Base-by-base conservation (phyloP, 2,329 filamentous ascomycete genomes). In the Stagonosporopsis tanaceti region DNA sequence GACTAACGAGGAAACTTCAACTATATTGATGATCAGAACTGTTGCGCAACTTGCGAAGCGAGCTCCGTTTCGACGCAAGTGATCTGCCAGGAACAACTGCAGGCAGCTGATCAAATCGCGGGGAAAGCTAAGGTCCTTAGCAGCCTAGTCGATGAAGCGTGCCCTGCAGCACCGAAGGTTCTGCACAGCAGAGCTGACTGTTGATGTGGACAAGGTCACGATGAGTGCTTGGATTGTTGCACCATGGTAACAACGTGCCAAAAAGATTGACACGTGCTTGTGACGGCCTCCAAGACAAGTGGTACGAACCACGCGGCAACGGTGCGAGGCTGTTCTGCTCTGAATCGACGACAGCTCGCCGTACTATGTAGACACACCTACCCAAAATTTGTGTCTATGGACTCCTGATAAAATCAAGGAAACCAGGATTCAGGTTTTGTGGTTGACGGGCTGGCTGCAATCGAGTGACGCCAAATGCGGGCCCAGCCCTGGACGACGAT, bases 391-490 rank as follows among this genome's bases (percentile, higher is more conserved):
- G 32, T 32, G 22, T 42, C n/a, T 39, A n/a, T 42, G 9, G 22
- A 47, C 28, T 30, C 39, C 40, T 54, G 62, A 42, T 53, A 54
- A 47, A 57, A 44, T 41, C 39, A 46, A 30, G 22, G 39, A 14
- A 48, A 25, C 48, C 32, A 24, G 39, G 44, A 45, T 61, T 53
- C 62, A 64, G 48, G 60, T 63, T 64, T 63, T 53, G 50, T 39
- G 54, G 57, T 60, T 62, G 54, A 58, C 50, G 62, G 62, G 20
- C 20, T 20, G 20, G 57, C 57, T 64, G 64, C 66, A 64, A 63
- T 65, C 65, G 61, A 64, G 63, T 53, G 55, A 63, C 60, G 65
- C 64, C 61, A 68, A 67, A 62, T 68, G 69, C 69, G 68, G 68
- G 70, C 68, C 67, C 60, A 63, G 56, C 50, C 58, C 63, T 60